Percentiles rank a stretch among this genome's conserved stretches.
Conservation (phyloP, 768 basidiomycete species). For the Kwoniella sp. region DNA sequence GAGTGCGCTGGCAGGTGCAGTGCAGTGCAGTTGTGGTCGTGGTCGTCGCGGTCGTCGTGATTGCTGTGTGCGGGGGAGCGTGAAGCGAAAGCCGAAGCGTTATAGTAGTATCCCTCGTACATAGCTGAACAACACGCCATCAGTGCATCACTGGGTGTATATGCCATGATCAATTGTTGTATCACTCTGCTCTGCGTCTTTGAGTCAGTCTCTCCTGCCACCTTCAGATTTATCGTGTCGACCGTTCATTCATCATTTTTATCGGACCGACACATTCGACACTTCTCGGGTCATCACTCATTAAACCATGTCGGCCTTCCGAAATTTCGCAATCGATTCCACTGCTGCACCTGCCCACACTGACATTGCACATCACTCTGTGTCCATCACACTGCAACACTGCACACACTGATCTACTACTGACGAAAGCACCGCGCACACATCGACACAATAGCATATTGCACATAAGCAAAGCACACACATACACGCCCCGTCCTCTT, state of each 20-base stretch:
- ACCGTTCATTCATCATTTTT: background rate
- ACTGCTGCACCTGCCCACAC: background rate
- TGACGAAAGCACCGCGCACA: conserved; percentile 9
- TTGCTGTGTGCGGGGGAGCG: conserved; percentile 29
- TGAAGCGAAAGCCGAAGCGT: conserved; percentile 17
- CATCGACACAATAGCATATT: background rate
- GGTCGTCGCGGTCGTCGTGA: conserved; percentile 1
- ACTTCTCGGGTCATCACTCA: background rate
- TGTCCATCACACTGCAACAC: background rate
- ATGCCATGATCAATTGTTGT: conserved; percentile 10
- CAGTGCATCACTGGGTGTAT: background rate
- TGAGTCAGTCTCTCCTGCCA: too few species aligned
- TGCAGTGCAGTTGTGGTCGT: conserved; percentile 12
- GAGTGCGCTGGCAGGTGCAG: background rate
- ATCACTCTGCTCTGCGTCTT: background rate
- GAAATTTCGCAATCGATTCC: background rate
- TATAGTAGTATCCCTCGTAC: conserved; percentile 21
- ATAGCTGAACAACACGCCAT: conserved; percentile 11
- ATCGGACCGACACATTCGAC: background rate
- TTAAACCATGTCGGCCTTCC: background rate
- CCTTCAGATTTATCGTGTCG: too few species aligned
- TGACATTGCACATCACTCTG: background rate
- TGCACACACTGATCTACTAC: background rate
- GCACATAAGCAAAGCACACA: background rate
- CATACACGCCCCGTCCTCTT: background rate